Evolutionary conservation across 192 early-diverging fungal species (phyloP).

Genomic region (Backusella sp.): DNA sequence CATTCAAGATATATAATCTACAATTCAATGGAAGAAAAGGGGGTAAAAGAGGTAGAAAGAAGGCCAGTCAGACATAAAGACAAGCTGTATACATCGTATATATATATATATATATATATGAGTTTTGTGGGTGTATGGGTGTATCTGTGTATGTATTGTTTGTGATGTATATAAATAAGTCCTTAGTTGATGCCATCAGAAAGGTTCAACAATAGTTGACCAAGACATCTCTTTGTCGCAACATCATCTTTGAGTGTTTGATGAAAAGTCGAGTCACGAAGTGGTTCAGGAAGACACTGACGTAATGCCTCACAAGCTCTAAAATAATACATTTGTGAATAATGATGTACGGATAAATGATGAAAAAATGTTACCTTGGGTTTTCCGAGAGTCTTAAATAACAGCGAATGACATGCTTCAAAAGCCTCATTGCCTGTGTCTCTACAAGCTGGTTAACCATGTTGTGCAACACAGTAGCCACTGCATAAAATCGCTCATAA

Average conservation of each 20-base stretch:
- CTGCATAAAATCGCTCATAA: conserved; percentile 91
- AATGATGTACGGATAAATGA: too few species aligned
- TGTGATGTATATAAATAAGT: background rate
- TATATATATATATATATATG: background rate
- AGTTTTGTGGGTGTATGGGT: background rate
- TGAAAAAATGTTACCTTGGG: conserved; percentile 46
- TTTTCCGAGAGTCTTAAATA: conserved; percentile 93
- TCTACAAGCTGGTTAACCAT: conserved; percentile 92
- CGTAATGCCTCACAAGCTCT: conserved; percentile 88
- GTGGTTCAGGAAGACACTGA: conserved; percentile 85
- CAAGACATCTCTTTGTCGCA: conserved; percentile 82
- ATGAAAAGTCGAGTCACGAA: conserved; percentile 86
- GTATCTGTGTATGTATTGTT: background rate
- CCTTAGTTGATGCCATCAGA: conserved; percentile 39
- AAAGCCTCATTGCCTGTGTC: conserved; percentile 76
- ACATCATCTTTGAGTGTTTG: conserved; percentile 85
- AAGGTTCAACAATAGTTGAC: conserved; percentile 62
- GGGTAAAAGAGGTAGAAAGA: background rate
- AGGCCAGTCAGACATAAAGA: background rate
- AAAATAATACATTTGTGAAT: background rate
- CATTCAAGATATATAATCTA: conserved; percentile 4
- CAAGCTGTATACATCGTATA: background rate
- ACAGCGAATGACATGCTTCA: conserved; percentile 94
- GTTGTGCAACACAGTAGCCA: conserved; percentile 90
- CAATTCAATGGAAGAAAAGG: background rate